Percentiles rank a stretch among this genome's conserved stretches.
Evolutionary conservation across 306 rosid genomes (phyloP).

Genomic region (Mimosa bimucronata): DNA sequence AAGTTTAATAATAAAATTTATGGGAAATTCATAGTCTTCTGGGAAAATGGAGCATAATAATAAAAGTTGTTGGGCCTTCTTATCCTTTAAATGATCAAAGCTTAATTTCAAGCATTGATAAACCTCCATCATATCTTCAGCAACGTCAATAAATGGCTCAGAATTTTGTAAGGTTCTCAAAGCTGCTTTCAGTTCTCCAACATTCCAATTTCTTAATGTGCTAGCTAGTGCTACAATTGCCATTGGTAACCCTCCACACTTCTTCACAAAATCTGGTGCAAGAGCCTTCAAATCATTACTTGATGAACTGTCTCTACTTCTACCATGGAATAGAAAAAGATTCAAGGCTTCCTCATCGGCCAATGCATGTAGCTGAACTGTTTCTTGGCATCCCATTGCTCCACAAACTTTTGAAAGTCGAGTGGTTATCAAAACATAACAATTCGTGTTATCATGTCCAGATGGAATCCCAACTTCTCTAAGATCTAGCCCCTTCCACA

Average conservation of each 20-base stretch:
- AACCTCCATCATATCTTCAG: not conserved
- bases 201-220: not conserved
- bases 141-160: not conserved
- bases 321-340: constrained; percentile 6
- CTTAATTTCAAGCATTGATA: constrained; percentile 27
- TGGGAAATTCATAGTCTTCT: constrained; percentile 6
- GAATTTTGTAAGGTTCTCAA: not conserved
- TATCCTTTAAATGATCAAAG: constrained; percentile 23
- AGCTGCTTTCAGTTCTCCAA: not conserved
- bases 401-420: not conserved
- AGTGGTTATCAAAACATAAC: constrained; percentile 23
- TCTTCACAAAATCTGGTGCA: not conserved
- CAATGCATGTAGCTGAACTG: not conserved
- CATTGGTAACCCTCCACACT: constrained; percentile 15
- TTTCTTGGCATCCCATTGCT: constrained; percentile 1
- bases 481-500: not conserved
- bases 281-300: not conserved
- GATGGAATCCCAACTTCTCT: constrained; percentile 31
- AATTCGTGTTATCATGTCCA: not conserved
- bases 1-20: not conserved
- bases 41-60: constrained; percentile 35
- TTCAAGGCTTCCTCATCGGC: not conserved
- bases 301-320: not conserved
- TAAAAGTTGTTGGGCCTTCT: constrained; percentile 21
- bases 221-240: not conserved